Conservation (phyloP, 1,139 yeast genomes). For the Pichia sp. region DNA sequence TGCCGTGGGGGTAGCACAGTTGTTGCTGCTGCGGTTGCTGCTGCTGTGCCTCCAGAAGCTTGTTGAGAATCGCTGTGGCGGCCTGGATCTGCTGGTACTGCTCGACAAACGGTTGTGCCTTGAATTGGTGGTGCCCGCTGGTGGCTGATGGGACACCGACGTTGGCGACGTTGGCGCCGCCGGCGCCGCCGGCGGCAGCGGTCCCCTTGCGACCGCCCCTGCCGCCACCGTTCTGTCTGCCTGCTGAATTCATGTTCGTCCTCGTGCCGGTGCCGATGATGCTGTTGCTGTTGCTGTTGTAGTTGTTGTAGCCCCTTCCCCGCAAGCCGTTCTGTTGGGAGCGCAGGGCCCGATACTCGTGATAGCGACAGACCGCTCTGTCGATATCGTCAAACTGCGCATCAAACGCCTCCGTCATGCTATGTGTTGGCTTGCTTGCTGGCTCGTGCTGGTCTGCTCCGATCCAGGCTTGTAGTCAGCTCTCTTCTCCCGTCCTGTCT, state of each 20-base stretch:
- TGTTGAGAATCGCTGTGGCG: conserved; percentile 8
- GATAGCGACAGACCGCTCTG: conserved; percentile 7
- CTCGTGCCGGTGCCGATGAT: neutral
- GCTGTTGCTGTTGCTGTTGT: too few species aligned
- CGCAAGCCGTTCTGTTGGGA: neutral
- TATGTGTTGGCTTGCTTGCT: neutral
- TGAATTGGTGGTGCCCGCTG: neutral
- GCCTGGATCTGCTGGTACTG: conserved; percentile 12
- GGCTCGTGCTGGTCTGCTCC: neutral
- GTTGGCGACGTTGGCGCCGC: too few species aligned
- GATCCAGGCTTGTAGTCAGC: neutral
- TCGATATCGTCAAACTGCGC: conserved; percentile 15
- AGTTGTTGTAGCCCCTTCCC: neutral
- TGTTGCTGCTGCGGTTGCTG: neutral
- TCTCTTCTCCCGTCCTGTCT: neutral
- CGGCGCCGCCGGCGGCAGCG: neutral
- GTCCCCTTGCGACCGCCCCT: neutral
- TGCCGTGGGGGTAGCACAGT: neutral
- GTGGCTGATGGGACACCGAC: neutral
- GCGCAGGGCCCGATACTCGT: neutral
- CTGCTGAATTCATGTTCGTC: neutral
- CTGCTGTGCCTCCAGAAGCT: conserved; percentile 4
- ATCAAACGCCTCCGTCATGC: conserved; percentile 7
- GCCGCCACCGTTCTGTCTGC: neutral
- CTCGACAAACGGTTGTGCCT: conserved; percentile 10